These are phyloP conservation scores for Paramyrothecium roridum DNA, from an alignment of 2,329 filamentous ascomycete genomes.

Conservation along the genomic window DNA sequence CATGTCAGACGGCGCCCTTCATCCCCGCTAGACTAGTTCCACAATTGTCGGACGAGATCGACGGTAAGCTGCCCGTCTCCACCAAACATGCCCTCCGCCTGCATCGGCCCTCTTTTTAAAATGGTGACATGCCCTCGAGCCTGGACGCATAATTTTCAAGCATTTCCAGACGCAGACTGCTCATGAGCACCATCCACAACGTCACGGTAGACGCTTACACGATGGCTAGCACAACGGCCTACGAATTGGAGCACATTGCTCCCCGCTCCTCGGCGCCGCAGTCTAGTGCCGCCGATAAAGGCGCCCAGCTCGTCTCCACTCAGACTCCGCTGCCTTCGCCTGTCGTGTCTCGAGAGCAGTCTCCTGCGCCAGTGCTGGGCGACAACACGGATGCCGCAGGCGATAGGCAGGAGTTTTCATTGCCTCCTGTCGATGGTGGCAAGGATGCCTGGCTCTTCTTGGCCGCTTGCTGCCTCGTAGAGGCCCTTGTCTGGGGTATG, in stretches of 20 bases:
- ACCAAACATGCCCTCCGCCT: too few species aligned
- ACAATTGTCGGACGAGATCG: too few species aligned
- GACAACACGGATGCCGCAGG: neutral
- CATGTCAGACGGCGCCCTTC: too few species aligned
- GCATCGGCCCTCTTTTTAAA: too few species aligned
- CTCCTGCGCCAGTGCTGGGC: neutral
- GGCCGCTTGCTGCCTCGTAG: slow-evolving; percentile 24
- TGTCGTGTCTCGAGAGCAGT: neutral
- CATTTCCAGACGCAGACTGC: too few species aligned
- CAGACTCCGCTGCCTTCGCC: neutral
- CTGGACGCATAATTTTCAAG: too few species aligned
- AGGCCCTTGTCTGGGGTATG: slow-evolving; percentile 30
- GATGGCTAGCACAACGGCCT: neutral
- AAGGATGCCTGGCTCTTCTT: slow-evolving; percentile 32
- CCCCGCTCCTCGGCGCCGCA: neutral
- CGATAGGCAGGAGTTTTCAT: slow-evolving; percentile 11
- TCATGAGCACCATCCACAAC: too few species aligned
- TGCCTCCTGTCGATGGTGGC: slow-evolving; percentile 26
- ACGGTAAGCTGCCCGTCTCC: too few species aligned
- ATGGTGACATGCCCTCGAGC: too few species aligned
- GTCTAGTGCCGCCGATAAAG: neutral
- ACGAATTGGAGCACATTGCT: neutral
- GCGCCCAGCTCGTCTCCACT: neutral
- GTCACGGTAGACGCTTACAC: neutral
- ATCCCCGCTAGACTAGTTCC: too few species aligned